Conservation (phyloP, 2,329 filamentous ascomycete species). For the Hymenoscyphus repandus region DNA sequence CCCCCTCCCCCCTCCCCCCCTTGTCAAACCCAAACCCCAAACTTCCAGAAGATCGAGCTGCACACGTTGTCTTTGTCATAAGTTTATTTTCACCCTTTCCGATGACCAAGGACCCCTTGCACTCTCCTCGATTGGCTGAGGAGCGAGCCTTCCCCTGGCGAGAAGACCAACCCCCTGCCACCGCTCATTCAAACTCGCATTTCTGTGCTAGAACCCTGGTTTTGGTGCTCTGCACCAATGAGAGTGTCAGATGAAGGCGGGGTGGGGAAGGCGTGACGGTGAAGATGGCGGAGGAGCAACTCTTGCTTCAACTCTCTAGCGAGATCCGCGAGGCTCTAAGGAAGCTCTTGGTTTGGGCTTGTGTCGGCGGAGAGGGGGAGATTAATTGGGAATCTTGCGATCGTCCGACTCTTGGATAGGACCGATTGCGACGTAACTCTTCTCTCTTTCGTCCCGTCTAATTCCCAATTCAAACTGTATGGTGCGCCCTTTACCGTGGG, state of each 20-base stretch:
- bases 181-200: neutral
- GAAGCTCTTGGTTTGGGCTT: neutral
- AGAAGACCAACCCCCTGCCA: neutral
- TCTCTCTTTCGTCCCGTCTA: neutral
- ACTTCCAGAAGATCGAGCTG: neutral
- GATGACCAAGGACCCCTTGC: constrained; percentile 16
- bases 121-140: neutral
- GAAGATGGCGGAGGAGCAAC: constrained; percentile 4
- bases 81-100: constrained; percentile 23
- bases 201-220: neutral
- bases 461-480: neutral
- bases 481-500: neutral
- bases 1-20: constrained; percentile 19
- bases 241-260: neutral
- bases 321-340: neutral
- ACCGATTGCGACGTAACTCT: neutral
- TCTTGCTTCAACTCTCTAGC: neutral
- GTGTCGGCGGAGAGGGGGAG: neutral
- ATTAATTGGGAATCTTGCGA: neutral
- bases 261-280: constrained; percentile 4
- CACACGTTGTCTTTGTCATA: constrained; percentile 26
- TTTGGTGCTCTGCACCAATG: neutral
- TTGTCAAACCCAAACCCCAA: constrained; percentile 29
- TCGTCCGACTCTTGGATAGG: neutral
- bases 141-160: neutral